Percentiles rank a stretch among this genome's conserved stretches.
Conservation (phyloP, 2,329 filamentous ascomycete genomes). For the Pochonia chlamydosporia region DNA sequence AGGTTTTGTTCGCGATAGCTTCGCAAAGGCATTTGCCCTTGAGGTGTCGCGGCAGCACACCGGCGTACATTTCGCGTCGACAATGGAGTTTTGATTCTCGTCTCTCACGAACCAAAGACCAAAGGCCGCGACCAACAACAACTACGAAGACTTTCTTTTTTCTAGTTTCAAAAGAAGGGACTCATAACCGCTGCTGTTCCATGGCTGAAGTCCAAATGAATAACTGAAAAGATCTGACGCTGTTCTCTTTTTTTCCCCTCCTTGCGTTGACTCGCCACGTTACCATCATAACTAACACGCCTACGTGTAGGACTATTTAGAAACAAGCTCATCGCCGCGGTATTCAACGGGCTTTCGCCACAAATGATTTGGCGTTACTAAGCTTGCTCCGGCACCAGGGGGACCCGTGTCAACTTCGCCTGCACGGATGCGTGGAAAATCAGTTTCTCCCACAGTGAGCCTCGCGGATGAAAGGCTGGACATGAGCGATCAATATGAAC, state of each 20-base stretch:
- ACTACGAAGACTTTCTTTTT: background rate
- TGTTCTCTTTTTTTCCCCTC: slow-evolving; percentile 8
- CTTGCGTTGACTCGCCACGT: slow-evolving; percentile 1
- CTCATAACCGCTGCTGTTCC: slow-evolving; percentile 44
- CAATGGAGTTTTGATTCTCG: slow-evolving; percentile 47
- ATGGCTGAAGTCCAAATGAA: slow-evolving; percentile 42
- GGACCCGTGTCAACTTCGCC: background rate
- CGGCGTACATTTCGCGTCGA: slow-evolving; percentile 26
- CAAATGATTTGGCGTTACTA: background rate
- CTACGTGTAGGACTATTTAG: background rate
- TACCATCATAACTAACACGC: slow-evolving; percentile 2
- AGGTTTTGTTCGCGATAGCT: background rate
- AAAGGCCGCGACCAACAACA: slow-evolving; percentile 55
- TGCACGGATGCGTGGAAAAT: background rate
- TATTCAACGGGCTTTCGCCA: too few species aligned
- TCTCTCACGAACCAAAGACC: slow-evolving; percentile 41
- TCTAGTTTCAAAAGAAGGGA: slow-evolving; percentile 10
- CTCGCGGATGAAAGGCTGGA: background rate
- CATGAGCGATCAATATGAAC: slow-evolving; percentile 9
- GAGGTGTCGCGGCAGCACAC: background rate
- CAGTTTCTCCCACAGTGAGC: background rate
- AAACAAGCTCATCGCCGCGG: too few species aligned
- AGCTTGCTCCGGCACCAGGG: background rate
- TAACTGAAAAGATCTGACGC: slow-evolving; percentile 76
- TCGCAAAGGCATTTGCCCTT: background rate